Percentiles rank a stretch among this genome's conserved stretches.
phyloP scores from a whole-genome alignment of 208 protist genomes.

The Blastocrithidia nonstop region DNA sequence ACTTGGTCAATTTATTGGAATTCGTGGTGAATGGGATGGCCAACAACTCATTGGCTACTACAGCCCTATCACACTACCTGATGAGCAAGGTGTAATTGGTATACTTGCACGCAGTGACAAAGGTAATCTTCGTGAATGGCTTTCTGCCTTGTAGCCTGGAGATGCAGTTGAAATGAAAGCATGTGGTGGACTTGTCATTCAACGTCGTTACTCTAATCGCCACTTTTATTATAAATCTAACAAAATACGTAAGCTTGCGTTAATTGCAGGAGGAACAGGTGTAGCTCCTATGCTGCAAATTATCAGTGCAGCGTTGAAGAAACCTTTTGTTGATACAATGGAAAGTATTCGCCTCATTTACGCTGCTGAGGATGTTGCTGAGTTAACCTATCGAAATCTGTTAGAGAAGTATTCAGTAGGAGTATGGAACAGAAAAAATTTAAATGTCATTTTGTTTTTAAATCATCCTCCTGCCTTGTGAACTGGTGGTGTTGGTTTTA shows the following conservation, averaged over 20 bases:
- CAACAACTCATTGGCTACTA: conserved; percentile 43
- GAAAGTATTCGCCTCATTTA: conserved; percentile 52
- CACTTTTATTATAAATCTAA: no score
- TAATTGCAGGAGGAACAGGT: conserved; percentile 21
- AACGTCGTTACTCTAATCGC: no score
- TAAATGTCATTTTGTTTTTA: no score
- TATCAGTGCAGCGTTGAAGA: conserved; percentile 63
- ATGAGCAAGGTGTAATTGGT: conserved; percentile 37
- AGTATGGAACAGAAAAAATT: no score
- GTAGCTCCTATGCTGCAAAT: conserved; percentile 90
- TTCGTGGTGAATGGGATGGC: conserved; percentile 22
- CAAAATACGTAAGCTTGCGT: not conserved
- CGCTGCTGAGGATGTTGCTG: conserved; percentile 48
- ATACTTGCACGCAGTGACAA: not conserved
- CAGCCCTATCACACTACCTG: conserved; percentile 48
- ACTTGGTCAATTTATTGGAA: conserved; percentile 61
- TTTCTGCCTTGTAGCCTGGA: conserved; percentile 40
- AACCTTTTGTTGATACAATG: conserved; percentile 30
- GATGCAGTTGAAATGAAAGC: conserved; percentile 69
- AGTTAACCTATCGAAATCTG: no score
- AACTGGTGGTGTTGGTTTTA: no score
- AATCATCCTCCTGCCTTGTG: no score
- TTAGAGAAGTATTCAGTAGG: no score
- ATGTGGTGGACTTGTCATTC: conserved; percentile 23
- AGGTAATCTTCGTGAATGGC: conserved; percentile 18